Percentiles rank a stretch among this genome's conserved stretches.
phyloP scores from a whole-genome alignment of 768 basidiomycete genomes.

The Amanita inopinata region DNA sequence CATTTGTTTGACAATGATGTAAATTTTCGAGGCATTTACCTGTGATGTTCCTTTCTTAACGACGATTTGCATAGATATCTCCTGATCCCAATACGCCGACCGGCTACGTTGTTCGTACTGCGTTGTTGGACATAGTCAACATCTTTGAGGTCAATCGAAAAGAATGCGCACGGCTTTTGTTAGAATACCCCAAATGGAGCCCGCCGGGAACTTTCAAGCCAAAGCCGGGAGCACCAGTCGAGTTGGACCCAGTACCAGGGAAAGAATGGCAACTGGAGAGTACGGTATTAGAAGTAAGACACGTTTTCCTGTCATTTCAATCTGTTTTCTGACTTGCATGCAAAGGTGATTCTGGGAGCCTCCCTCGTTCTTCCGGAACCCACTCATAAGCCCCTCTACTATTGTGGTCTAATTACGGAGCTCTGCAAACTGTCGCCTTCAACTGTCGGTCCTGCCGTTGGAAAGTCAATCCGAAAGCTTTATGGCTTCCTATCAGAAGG shows the following conservation, averaged over 20 bases:
- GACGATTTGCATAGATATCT: slow-evolving; percentile 44
- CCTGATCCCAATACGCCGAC: slow-evolving; percentile 64
- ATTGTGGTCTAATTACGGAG: slow-evolving; percentile 83
- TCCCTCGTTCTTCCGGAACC: slow-evolving; percentile 74
- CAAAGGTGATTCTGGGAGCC: slow-evolving; percentile 63
- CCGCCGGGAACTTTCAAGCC: slow-evolving; percentile 78
- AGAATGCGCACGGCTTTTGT: slow-evolving; percentile 80
- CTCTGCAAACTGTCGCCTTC: slow-evolving; percentile 89
- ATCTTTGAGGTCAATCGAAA: slow-evolving; percentile 96
- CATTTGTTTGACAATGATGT: slow-evolving; percentile 57
- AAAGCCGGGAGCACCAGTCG: slow-evolving; percentile 48
- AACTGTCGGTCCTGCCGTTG: slow-evolving; percentile 92
- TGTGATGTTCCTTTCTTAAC: slow-evolving; percentile 1
- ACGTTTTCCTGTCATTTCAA: background rate
- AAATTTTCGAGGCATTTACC: slow-evolving; percentile 11
- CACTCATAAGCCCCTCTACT: slow-evolving; percentile 72
- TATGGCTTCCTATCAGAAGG: slow-evolving; percentile 76
- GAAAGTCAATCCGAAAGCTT: slow-evolving; percentile 86
- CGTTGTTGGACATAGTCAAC: slow-evolving; percentile 68
- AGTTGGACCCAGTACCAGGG: slow-evolving; percentile 40
- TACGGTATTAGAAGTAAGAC: slow-evolving; percentile 69
- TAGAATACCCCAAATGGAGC: slow-evolving; percentile 83
- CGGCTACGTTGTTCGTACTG: slow-evolving; percentile 73
- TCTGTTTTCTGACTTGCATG: slow-evolving; percentile 1
- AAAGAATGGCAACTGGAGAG: slow-evolving; percentile 88